Evolutionary conservation across 1,284 basidiomycete species (phyloP).

Genomic region (Malassezia caprae): DNA sequence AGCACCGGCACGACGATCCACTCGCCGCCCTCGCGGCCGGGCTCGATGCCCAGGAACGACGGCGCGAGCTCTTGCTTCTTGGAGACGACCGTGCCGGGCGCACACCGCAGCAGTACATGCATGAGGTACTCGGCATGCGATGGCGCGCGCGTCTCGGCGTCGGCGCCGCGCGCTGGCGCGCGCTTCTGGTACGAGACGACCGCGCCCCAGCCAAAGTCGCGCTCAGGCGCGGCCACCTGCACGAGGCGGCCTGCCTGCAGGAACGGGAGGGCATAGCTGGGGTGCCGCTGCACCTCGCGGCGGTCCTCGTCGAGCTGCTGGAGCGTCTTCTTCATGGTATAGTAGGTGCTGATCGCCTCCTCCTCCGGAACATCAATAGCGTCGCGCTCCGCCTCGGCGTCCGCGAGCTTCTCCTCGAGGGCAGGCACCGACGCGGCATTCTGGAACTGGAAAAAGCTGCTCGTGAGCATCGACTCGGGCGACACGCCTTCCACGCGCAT

Average conservation of each 20-base stretch:
- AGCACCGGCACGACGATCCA: slow-evolving; percentile 81
- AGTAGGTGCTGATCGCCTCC: slow-evolving; percentile 74
- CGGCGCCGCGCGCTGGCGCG: slow-evolving; percentile 49
- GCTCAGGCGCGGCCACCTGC: slow-evolving; percentile 70
- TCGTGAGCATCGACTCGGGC: slow-evolving; percentile 94
- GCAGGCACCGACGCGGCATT: slow-evolving; percentile 78
- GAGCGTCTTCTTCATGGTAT: slow-evolving; percentile 78
- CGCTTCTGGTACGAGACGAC: slow-evolving; percentile 87
- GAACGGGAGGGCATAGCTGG: slow-evolving; percentile 84
- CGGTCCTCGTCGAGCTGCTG: slow-evolving; percentile 78
- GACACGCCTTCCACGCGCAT: slow-evolving; percentile 98
- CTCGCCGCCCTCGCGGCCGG: slow-evolving; percentile 47
- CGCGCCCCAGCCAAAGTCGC: slow-evolving; percentile 93
- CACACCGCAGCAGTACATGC: slow-evolving; percentile 81
- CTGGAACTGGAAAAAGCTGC: slow-evolving; percentile 98
- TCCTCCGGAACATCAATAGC: slow-evolving; percentile 71
- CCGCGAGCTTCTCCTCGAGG: slow-evolving; percentile 71
- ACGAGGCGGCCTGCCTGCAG: slow-evolving; percentile 83
- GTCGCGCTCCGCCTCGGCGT: slow-evolving; percentile 63
- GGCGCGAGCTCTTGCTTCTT: slow-evolving; percentile 16
- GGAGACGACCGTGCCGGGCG: slow-evolving; percentile 58
- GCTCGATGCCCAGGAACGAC: slow-evolving; percentile 22
- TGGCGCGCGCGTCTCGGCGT: slow-evolving; percentile 54
- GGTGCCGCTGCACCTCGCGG: slow-evolving; percentile 83
- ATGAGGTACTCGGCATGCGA: slow-evolving; percentile 81